These are phyloP conservation scores for Fusarium sp. DNA, from an alignment of 2,329 filamentous ascomycete genomes.

Conservation along the genomic window DNA sequence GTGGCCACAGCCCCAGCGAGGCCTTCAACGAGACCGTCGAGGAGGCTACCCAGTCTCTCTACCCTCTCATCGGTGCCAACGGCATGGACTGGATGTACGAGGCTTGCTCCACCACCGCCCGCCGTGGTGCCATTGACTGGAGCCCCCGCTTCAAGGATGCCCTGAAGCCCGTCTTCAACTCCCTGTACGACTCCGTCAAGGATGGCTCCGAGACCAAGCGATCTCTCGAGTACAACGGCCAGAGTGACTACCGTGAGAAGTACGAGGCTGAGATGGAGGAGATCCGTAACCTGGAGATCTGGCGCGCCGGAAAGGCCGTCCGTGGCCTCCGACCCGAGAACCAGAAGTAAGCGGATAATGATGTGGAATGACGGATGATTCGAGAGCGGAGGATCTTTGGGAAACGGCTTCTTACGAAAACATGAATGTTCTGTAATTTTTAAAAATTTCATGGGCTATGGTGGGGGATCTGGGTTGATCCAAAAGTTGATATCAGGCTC, in stretches of 20 bases:
- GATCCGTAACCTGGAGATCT: slow-evolving; percentile 98
- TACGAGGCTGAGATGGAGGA: slow-evolving; percentile 99
- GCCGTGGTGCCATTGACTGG: slow-evolving; percentile 99
- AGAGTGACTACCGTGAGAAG: slow-evolving; percentile 94
- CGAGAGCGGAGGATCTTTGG: slow-evolving; percentile 29
- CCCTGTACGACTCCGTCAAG: slow-evolving; percentile 93
- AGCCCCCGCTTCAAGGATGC: slow-evolving; percentile 96
- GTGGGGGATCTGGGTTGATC: slow-evolving; percentile 43
- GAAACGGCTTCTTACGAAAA: slow-evolving; percentile 44
- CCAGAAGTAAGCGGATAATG: slow-evolving; percentile 71
- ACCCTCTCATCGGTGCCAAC: slow-evolving; percentile 96
- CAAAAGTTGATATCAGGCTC: slow-evolving; percentile 48
- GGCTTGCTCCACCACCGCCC: slow-evolving; percentile 98
- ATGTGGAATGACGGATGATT: slow-evolving; percentile 31
- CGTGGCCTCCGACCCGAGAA: slow-evolving; percentile 89
- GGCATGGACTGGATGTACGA: slow-evolving; percentile 99
- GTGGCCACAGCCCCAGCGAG: slow-evolving; percentile 96
- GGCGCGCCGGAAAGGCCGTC: slow-evolving; percentile 97
- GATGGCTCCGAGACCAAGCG: slow-evolving; percentile 95
- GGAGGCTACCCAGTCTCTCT: slow-evolving; percentile 97
- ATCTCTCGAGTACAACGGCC: slow-evolving; percentile 96
- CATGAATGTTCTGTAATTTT: slow-evolving; percentile 47
- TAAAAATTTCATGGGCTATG: slow-evolving; percentile 43
- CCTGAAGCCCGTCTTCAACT: slow-evolving; percentile 98
- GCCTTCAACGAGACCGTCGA: slow-evolving; percentile 99